Evolutionary conservation across 1,139 yeast species (phyloP).

Genomic region (Candida mesenterica): DNA sequence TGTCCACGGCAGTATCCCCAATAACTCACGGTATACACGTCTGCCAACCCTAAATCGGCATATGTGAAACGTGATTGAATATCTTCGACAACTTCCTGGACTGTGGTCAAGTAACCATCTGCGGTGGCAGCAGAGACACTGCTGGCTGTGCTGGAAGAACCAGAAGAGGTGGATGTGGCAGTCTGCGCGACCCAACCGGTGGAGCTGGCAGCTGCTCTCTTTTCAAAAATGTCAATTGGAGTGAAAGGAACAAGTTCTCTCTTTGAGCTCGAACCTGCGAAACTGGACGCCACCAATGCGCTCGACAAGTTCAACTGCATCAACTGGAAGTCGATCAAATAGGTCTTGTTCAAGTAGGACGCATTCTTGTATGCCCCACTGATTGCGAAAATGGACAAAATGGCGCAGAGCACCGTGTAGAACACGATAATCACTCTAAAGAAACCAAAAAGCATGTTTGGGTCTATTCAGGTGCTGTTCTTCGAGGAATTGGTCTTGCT

Average conservation of each 20-base stretch:
- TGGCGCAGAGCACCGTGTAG: conserved; percentile 33
- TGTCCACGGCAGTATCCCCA: conserved; percentile 76
- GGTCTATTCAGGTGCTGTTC: too few relatives aligned
- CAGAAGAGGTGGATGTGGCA: conserved; percentile 1
- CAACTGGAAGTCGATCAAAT: conserved; percentile 39
- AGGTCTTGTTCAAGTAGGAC: conserved; percentile 34
- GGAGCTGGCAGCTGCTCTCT: conserved; percentile 5
- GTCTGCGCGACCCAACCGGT: conserved; percentile 4
- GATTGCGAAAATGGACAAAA: conserved; percentile 40
- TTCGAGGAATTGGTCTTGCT: neutral
- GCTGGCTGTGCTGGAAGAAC: neutral
- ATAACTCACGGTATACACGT: conserved; percentile 60
- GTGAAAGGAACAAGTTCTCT: neutral
- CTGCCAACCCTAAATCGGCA: conserved; percentile 50
- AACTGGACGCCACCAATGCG: conserved; percentile 22
- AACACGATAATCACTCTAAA: conserved; percentile 36
- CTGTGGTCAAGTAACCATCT: conserved; percentile 44
- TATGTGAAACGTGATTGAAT: conserved; percentile 15
- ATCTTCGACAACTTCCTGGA: conserved; percentile 32
- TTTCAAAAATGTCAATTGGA: conserved; percentile 1
- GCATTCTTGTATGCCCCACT: conserved; percentile 43
- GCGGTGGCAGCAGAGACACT: conserved; percentile 24
- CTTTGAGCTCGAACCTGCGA: conserved; percentile 5
- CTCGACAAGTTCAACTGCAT: conserved; percentile 32
- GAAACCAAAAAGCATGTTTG: conserved; percentile 28